These are phyloP conservation scores for Chloropicon primus DNA, from an alignment of 139 green algal species.

Conservation along the genomic window DNA sequence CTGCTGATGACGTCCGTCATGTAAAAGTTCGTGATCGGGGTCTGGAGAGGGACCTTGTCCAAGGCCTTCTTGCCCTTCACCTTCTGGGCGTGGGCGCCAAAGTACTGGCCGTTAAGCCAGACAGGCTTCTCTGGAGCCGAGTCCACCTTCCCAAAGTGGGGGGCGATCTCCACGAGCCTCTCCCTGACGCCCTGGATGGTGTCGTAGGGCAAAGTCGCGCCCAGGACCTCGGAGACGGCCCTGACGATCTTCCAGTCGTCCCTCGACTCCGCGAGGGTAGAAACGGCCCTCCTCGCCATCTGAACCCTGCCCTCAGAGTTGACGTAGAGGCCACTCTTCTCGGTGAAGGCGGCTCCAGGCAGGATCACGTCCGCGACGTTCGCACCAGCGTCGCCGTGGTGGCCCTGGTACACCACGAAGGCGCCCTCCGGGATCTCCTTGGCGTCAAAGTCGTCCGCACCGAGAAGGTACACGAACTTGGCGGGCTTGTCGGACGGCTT, in stretches of 20 bases:
- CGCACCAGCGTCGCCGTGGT: conserved; percentile 87
- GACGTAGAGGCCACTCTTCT: conserved; percentile 51
- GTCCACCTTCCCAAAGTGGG: conserved; percentile 49
- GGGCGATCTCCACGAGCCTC: conserved; percentile 66
- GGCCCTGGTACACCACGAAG: conserved; percentile 94
- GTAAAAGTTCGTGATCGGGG: conserved; percentile 81
- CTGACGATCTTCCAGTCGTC: conserved; percentile 92
- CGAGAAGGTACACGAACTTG: conserved; percentile 90
- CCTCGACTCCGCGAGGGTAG: conserved; percentile 51
- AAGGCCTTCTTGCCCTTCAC: conserved; percentile 9
- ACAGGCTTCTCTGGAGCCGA: conserved; percentile 32
- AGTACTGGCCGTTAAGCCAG: conserved; percentile 80
- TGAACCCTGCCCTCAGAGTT: conserved; percentile 91
- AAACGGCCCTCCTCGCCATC: conserved; percentile 62
- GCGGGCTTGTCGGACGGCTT: conserved; percentile 15
- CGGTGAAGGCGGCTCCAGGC: conserved; percentile 60
- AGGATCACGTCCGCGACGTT: conserved; percentile 81
- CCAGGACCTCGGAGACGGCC: conserved; percentile 63
- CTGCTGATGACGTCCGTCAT: conserved; percentile 90
- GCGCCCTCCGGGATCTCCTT: conserved; percentile 62
- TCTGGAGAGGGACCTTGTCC: conserved; percentile 34
- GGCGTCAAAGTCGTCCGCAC: conserved; percentile 68
- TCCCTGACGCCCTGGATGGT: conserved; percentile 41
- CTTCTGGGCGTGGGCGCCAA: conserved; percentile 34
- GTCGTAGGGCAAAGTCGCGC: conserved; percentile 73